Evolutionary conservation across 2,329 filamentous ascomycete species (phyloP), one percentile per base, ranked within the genome.

Genomic region (Aspergillus sp.): DNA sequence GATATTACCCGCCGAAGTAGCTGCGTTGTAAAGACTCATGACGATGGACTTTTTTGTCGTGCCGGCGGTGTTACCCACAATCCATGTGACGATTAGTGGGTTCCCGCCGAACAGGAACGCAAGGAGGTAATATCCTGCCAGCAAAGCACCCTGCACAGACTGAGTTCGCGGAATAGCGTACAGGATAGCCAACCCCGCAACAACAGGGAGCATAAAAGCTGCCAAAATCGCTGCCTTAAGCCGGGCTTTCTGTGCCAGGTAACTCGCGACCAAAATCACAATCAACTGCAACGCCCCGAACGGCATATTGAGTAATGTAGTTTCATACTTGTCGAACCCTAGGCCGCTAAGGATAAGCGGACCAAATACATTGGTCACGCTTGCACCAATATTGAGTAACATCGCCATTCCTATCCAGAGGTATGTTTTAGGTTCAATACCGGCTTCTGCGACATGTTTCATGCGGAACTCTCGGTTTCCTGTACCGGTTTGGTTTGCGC

Each of bases 61-160:
- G 5, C 84, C 84, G 0, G 74, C 84, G 0, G 82, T 85, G 61
- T 87, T 87, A 6, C 78, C 81, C 5, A 86, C 75, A 49, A 86
- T 82, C 84, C 84, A 88, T 0, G 80, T 76, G 0, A 86, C 79
- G 22, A 85, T 78, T 7, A 87, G 69, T 0, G 83, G 83, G 55
- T 84, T 85, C 1, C 77, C 80, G 1, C 81, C 81, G 51, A 82
- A 86, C 7, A 86, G 68, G 61, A 85, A 86, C 0, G 81, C 78
- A 0, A 85, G 73, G 2, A 86, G 69, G 55, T 86, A 86, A 62
- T 85, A 86, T 0, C 77, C 82, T 0, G 72, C 76, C 2, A 86
- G 69, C 2, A 84, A 59, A 0, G 72, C 66, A 0, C 74, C 70
- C 41, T 73, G 69, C n/a, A 74, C 62, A 1, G 67, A 61, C 0